phyloP scores from a whole-genome alignment of 1,284 basidiomycete species.

The Omphalotus olearius region DNA sequence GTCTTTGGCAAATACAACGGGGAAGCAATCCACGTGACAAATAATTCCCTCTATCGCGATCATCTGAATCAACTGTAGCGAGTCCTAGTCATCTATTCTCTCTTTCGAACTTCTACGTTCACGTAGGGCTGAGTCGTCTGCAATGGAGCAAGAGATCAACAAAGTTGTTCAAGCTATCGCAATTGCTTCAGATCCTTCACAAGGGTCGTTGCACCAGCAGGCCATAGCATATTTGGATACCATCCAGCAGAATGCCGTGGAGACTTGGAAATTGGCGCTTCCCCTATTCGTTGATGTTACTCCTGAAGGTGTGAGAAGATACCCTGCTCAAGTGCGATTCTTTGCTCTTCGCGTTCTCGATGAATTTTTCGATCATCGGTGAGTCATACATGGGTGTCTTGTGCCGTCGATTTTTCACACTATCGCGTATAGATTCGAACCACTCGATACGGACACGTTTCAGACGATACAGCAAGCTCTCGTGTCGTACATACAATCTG shows the following conservation, averaged over 20 bases:
- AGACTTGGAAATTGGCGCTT: conserved; percentile 78
- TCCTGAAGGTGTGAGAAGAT: conserved; percentile 56
- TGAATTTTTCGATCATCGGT: conserved; percentile 84
- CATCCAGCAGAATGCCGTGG: conserved; percentile 70
- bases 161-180: conserved; percentile 79
- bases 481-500: conserved; percentile 72
- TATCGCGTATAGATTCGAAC: conserved; percentile 51
- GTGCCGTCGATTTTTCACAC: background rate
- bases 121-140: background rate
- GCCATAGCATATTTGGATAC: conserved; percentile 78
- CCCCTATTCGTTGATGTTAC: conserved; percentile 65
- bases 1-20: too few species aligned
- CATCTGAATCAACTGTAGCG: too few species aligned
- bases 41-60: too few species aligned
- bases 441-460: conserved; percentile 66
- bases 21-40: too few species aligned
- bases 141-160: conserved; percentile 70
- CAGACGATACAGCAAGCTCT: conserved; percentile 65
- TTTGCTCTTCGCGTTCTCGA: conserved; percentile 84
- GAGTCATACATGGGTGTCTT: conserved; percentile 30
- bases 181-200: conserved; percentile 78
- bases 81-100: too few species aligned
- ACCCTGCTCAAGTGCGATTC: conserved; percentile 75
- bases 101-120: too few species aligned
- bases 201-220: conserved; percentile 66